A percentile compares a stretch with the other conserved stretches of the same genome.
These are phyloP conservation scores for Phytopythium litorale DNA, from an alignment of 352 stramenopile genomes.

Conservation along the genomic window DNA sequence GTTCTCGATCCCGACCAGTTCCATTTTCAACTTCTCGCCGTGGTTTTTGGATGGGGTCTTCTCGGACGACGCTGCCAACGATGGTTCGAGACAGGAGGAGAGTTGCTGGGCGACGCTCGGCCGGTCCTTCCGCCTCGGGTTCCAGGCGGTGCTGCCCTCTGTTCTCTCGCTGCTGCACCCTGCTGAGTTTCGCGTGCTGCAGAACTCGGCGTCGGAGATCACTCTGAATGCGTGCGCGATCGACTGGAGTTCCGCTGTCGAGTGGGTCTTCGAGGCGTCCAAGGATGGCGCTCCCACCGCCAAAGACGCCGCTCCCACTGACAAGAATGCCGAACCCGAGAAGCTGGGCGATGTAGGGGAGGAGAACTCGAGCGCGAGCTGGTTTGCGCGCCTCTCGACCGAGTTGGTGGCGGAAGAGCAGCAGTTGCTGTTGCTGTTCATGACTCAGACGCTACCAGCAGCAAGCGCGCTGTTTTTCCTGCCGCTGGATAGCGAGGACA, in stretches of 20 bases:
- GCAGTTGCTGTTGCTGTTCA: constrained; percentile 49
- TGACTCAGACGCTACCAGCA: constrained; percentile 39
- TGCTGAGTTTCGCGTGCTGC: constrained; percentile 51
- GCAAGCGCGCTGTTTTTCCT: constrained; percentile 45
- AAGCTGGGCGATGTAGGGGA: constrained; percentile 10
- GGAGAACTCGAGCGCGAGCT: constrained; percentile 16
- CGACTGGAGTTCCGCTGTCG: constrained; percentile 32
- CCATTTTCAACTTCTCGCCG: constrained; percentile 50
- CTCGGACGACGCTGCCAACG: constrained; percentile 10
- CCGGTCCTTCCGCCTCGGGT: constrained; percentile 44
- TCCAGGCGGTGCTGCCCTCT: constrained; percentile 47
- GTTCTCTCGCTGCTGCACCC: constrained; percentile 43
- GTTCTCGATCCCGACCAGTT: constrained; percentile 36
- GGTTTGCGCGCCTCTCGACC: constrained; percentile 40
- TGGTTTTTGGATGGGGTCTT: constrained; percentile 43
- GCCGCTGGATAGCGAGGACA: constrained; percentile 3
- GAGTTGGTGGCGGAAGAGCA: constrained; percentile 63
- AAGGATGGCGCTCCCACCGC: constrained; percentile 11
- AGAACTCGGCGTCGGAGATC: constrained; percentile 28
- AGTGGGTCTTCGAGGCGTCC: constrained; percentile 23
- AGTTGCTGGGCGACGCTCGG: constrained; percentile 19
- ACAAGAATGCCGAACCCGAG: constrained; percentile 1
- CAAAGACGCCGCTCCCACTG: constrained; percentile 8
- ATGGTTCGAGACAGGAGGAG: constrained; percentile 9
- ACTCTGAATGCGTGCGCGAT: constrained; percentile 31